Evolutionary conservation across 371 early-diverging fungal genomes (phyloP), one percentile per base, ranked within the genome.

Genomic region (Chytridium lagenaria): DNA sequence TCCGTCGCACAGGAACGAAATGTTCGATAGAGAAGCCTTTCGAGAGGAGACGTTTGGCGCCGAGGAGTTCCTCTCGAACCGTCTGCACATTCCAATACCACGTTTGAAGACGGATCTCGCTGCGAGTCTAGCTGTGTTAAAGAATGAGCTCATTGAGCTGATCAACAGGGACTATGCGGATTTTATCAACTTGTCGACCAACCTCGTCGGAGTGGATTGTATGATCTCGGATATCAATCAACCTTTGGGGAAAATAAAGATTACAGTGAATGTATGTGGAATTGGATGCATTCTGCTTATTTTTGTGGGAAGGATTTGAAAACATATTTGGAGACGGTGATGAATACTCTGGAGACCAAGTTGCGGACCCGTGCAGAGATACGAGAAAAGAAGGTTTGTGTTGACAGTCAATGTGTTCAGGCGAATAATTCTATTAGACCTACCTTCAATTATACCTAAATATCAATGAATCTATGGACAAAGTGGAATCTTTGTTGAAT

Each of bases 121-220:
- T 51, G 31, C 57, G 2, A 55, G 59, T 51, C 80, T 90, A 72
- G 83, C 81, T 50, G 81, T 84, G 23, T 77, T 93, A 36, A 92
- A 92, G 76, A 81, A 82, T 19, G 93, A 92, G 65, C 87, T 94
- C 33, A 88, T 93, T 19, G 94, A 93, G 59, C 85, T 93, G 57
- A 92, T 93, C 78, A 92, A 93, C 77, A 80, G 85, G 67, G 93
- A 93, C 73, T 94, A 92, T 76, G 90, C 91, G 33, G 92, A 92
- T 70, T 93, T 93, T 76, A 91, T 94, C 61, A 88, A 90, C 69
- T 80, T 94, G 16, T 91, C 92, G 0, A 92, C 91, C 22, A 90
- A 91, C 65, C 85, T 94, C 69, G 90, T 90, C 55, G 92, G 93
- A 7, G 90, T 92, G 1, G 93, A 93, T 75, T 81, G 80, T 51